These are phyloP conservation scores for Dissophora ornata DNA, from an alignment of 192 early-diverging fungal genomes.

Conservation along the genomic window DNA sequence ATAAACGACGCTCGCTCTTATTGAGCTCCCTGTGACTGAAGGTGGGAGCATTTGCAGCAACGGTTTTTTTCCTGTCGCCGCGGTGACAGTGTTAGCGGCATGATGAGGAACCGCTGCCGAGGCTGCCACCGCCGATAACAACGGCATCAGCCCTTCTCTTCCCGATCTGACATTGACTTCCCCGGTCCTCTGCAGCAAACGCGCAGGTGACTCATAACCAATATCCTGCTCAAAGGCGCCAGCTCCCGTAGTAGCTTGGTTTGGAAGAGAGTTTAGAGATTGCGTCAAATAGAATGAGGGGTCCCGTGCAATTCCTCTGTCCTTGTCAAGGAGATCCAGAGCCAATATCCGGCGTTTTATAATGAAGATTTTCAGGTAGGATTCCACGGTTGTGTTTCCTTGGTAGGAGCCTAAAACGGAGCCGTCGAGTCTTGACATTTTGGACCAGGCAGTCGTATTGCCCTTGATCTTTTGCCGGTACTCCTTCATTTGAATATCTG, in stretches of 20 bases:
- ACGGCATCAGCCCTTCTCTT: background rate
- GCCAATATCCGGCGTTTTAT: constrained; percentile 9
- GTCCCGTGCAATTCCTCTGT: constrained; percentile 15
- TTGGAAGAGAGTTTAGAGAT: background rate
- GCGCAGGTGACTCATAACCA: no score
- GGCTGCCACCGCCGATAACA: constrained; percentile 3
- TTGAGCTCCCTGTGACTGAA: constrained; percentile 9
- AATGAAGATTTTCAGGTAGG: background rate
- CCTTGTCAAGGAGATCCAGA: constrained; percentile 25
- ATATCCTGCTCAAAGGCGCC: no score
- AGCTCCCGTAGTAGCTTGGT: no score
- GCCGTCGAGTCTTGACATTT: constrained; percentile 18
- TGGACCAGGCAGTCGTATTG: constrained; percentile 9
- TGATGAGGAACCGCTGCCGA: no score
- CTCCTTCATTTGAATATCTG: constrained; percentile 12
- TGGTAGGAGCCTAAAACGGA: background rate
- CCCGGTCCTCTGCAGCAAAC: background rate
- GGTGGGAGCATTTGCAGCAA: background rate
- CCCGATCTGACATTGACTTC: background rate
- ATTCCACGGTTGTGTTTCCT: background rate
- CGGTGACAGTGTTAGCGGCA: no score
- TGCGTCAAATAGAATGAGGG: constrained; percentile 17
- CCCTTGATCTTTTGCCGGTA: constrained; percentile 10
- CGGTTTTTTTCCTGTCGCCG: background rate
- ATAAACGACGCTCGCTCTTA: constrained; percentile 20